These are phyloP conservation scores for Protomyces lactucae-debilis DNA, from an alignment of 1,139 yeast genomes.

Conservation along the genomic window DNA sequence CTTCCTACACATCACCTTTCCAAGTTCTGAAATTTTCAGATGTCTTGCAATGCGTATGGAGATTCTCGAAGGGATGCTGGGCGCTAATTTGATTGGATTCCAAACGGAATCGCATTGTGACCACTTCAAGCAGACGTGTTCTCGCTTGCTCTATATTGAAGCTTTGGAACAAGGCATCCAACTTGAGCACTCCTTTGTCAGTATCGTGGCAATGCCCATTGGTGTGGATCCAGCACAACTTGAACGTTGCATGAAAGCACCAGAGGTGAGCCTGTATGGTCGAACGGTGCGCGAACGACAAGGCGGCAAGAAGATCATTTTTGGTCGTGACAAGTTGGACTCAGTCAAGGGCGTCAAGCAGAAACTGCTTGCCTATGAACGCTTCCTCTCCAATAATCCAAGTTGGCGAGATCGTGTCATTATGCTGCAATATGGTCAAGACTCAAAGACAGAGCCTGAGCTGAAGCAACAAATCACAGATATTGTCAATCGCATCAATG, in stretches of 20 bases:
- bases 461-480: slow-evolving; percentile 68
- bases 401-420: slow-evolving; percentile 64
- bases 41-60: slow-evolving; percentile 83
- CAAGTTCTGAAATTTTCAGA: slow-evolving; percentile 90
- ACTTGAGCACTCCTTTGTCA: slow-evolving; percentile 61
- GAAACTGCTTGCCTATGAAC: slow-evolving; percentile 80
- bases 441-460: slow-evolving; percentile 44
- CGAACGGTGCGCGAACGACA: slow-evolving; percentile 69
- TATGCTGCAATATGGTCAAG: slow-evolving; percentile 74
- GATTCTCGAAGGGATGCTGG: slow-evolving; percentile 76
- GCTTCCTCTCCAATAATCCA: slow-evolving; percentile 66
- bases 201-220: slow-evolving; percentile 68
- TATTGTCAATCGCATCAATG: slow-evolving; percentile 79
- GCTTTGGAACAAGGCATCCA: slow-evolving; percentile 69
- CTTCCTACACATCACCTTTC: slow-evolving; percentile 89
- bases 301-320: slow-evolving; percentile 63
- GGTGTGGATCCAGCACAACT: slow-evolving; percentile 77
- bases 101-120: slow-evolving; percentile 91
- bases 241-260: slow-evolving; percentile 45
- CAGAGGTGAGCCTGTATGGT: slow-evolving; percentile 66
- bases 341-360: slow-evolving; percentile 82
- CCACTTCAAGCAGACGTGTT: slow-evolving; percentile 88
- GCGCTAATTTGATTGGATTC: slow-evolving; percentile 81
- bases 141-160: slow-evolving; percentile 76
- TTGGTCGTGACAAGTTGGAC: slow-evolving; percentile 85